Conservation (phyloP, 805 yeast species). For the Cyberlindnera euphorbiiphila region DNA sequence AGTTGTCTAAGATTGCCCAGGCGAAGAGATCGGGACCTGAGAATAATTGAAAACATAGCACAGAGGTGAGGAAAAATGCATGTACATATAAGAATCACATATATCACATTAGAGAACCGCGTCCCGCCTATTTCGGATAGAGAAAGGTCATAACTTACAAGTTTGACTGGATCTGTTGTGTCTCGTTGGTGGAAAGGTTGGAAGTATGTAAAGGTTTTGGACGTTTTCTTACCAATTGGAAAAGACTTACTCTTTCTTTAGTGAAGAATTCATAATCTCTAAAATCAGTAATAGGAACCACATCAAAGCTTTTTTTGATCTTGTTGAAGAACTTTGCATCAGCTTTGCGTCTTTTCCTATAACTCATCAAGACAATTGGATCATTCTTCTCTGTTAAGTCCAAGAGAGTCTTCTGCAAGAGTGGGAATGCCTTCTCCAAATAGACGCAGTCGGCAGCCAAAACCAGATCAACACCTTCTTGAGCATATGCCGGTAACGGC, state of each 20-base stretch:
- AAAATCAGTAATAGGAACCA: slow-evolving; percentile 31
- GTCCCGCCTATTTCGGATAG: no score
- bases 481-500: slow-evolving; percentile 34
- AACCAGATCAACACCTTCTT: slow-evolving; percentile 38
- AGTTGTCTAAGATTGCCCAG: slow-evolving; percentile 40
- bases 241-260: slow-evolving; percentile 39
- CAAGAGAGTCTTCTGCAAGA: slow-evolving; percentile 44
- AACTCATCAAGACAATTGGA: slow-evolving; percentile 48
- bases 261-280: slow-evolving; percentile 34
- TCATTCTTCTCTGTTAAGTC: slow-evolving; percentile 38
- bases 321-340: slow-evolving; percentile 31
- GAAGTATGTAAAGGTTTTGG: neutral
- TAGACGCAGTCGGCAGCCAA: slow-evolving; percentile 62
- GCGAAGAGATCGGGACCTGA: slow-evolving; percentile 20
- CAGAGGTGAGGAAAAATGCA: no score
- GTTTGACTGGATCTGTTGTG: no score
- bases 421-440: slow-evolving; percentile 49
- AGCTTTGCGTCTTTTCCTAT: slow-evolving; percentile 48
- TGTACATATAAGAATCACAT: neutral
- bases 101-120: no score
- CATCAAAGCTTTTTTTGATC: slow-evolving; percentile 32
- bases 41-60: slow-evolving; percentile 1
- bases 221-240: slow-evolving; percentile 32
- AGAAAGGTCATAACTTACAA: neutral
- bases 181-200: no score